phyloP scores from a whole-genome alignment of 2,329 filamentous ascomycete genomes.

The Colletotrichum falcatum region DNA sequence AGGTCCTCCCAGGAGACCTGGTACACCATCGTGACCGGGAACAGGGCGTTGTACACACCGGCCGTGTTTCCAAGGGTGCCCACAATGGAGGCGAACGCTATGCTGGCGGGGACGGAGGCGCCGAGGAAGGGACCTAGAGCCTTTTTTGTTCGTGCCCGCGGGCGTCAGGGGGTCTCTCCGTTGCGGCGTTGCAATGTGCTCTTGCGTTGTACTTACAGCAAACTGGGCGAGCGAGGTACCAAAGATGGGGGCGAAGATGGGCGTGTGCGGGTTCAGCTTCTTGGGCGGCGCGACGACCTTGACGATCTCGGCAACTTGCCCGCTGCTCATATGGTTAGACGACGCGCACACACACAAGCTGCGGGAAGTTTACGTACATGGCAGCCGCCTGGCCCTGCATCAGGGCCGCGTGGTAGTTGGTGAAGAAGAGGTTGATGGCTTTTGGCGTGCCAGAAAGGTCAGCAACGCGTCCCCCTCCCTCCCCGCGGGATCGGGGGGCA shows the following conservation, averaged over 20 bases:
- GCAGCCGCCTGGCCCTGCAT: slow-evolving; percentile 20
- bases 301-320: slow-evolving; percentile 24
- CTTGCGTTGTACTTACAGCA: background rate
- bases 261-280: background rate
- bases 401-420: slow-evolving; percentile 26
- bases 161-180: background rate
- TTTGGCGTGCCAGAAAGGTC: background rate
- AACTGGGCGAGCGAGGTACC: slow-evolving; percentile 4
- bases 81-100: background rate
- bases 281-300: slow-evolving; percentile 3
- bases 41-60: slow-evolving; percentile 13
- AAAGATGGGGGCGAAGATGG: slow-evolving; percentile 8
- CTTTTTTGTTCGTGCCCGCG: background rate
- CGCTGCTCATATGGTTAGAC: background rate
- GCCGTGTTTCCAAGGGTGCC: background rate
- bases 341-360: too few relatives aligned
- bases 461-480: too few relatives aligned
- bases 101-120: background rate
- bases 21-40: background rate
- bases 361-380: background rate
- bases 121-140: background rate
- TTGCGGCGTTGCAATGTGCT: too few relatives aligned
- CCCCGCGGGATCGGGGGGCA: too few relatives aligned
- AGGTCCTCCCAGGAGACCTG: slow-evolving; percentile 19
- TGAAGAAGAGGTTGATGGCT: slow-evolving; percentile 29